A percentile compares a stretch with the other conserved stretches of the same genome.
Evolutionary conservation across 116 monocot genomes (phyloP).

Genomic region (Phalaenopsis hybrid): DNA sequence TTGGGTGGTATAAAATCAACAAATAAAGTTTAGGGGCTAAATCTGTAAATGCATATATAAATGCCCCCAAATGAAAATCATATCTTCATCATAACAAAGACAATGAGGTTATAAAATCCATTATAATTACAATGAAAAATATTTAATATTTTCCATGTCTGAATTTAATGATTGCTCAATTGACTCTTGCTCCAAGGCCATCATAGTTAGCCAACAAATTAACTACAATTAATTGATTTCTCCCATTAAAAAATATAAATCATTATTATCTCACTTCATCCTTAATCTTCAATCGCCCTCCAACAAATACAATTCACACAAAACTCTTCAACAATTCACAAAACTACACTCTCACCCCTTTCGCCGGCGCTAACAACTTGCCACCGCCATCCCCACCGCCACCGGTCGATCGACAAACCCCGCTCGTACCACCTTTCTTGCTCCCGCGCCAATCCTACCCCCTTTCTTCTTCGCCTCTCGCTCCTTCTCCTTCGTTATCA

Average conservation of each 20-base stretch:
- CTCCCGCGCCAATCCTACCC: background rate
- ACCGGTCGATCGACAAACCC: slow-evolving; percentile 1
- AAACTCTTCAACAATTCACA: background rate
- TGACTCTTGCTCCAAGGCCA: background rate
- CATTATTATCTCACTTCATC: background rate
- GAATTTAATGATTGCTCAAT: too few relatives aligned
- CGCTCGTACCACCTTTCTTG: background rate
- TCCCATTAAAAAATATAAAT: background rate
- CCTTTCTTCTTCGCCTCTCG: slow-evolving; percentile 1
- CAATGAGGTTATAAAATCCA: background rate
- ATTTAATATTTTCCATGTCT: background rate
- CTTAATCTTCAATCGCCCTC: background rate
- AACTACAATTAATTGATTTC: background rate
- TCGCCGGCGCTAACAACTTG: background rate
- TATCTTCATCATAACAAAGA: background rate
- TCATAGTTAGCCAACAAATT: background rate
- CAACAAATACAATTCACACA: background rate
- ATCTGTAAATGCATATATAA: too few relatives aligned
- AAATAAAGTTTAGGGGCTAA: too few relatives aligned
- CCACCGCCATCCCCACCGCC: slow-evolving; percentile 7
- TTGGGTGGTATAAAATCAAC: too few relatives aligned
- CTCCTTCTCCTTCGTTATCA: background rate
- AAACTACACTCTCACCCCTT: too few relatives aligned
- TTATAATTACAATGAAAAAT: background rate
- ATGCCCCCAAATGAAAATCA: too few relatives aligned